phyloP scores from a whole-genome alignment of 371 early-diverging fungal species.

The Dinochytrium kinnereticum region DNA sequence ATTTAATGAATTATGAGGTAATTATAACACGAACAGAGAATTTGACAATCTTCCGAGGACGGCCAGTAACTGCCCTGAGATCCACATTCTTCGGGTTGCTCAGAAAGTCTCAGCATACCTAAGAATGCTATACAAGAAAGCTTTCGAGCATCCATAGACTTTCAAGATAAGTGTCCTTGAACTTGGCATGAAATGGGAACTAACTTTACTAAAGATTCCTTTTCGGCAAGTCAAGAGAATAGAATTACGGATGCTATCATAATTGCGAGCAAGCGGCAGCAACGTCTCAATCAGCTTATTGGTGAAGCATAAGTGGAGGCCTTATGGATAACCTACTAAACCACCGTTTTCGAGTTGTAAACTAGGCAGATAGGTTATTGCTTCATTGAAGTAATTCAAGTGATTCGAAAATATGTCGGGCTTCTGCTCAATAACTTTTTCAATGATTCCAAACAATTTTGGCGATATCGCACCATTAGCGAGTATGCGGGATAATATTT shows the following conservation, averaged over 20 bases:
- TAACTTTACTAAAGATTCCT: slow-evolving; percentile 26
- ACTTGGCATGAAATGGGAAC: too few species aligned
- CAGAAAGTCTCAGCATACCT: slow-evolving; percentile 13
- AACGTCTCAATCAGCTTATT: slow-evolving; percentile 22
- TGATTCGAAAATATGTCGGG: neutral
- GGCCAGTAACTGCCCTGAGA: neutral
- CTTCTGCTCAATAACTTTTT: neutral
- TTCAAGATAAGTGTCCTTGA: too few species aligned
- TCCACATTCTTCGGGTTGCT: slow-evolving; percentile 19
- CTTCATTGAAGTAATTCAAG: neutral
- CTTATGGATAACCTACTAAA: neutral
- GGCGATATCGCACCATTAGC: neutral
- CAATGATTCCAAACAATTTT: neutral
- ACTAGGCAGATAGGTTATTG: slow-evolving; percentile 5
- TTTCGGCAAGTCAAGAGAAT: slow-evolving; percentile 23
- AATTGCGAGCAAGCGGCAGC: neutral
- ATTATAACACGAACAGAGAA: slow-evolving; percentile 19
- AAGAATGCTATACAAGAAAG: slow-evolving; percentile 19
- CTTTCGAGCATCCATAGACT: slow-evolving; percentile 9
- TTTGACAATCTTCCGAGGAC: slow-evolving; percentile 15
- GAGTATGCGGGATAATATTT: slow-evolving; percentile 16
- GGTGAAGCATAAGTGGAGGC: neutral
- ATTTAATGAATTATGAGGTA: neutral
- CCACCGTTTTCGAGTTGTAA: neutral
- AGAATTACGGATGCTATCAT: neutral